phyloP scores from a whole-genome alignment of 164 flowering plant species.

The Tetrastigma voinierianum region DNA sequence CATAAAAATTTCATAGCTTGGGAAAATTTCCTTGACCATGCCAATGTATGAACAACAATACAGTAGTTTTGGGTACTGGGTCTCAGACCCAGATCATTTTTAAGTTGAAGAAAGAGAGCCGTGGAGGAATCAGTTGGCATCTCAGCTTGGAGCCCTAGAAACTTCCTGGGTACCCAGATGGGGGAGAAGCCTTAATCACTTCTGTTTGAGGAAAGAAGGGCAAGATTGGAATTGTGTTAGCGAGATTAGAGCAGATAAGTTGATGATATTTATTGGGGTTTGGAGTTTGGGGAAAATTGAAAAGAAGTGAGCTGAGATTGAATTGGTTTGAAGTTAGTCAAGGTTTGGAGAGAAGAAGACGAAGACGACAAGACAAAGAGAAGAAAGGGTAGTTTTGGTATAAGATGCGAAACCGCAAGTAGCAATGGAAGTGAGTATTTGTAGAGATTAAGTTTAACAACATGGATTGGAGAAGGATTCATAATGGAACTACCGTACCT shows the following conservation, averaged over 20 bases:
- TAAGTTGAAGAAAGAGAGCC: slow-evolving; percentile 82
- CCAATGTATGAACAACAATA: slow-evolving; percentile 63
- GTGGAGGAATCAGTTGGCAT: slow-evolving; percentile 61
- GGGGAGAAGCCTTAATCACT: slow-evolving; percentile 42
- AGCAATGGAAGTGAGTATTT: not conserved
- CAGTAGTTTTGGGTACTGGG: slow-evolving; percentile 57
- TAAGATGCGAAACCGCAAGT: not conserved
- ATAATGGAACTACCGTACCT: too few relatives aligned
- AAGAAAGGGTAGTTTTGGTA: slow-evolving; percentile 10
- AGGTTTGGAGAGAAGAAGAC: slow-evolving; percentile 28
- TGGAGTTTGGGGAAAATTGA: slow-evolving; percentile 53
- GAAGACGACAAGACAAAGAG: slow-evolving; percentile 19
- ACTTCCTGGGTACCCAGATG: slow-evolving; percentile 55
- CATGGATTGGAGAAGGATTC: too few relatives aligned
- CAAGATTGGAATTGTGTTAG: slow-evolving; percentile 19
- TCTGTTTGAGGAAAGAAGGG: slow-evolving; percentile 28
- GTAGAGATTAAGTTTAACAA: too few relatives aligned
- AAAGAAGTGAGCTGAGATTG: slow-evolving; percentile 44
- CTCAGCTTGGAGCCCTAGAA: slow-evolving; percentile 68
- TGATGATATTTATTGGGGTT: slow-evolving; percentile 64
- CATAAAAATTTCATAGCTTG: slow-evolving; percentile 49
- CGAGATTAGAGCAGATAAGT: slow-evolving; percentile 54
- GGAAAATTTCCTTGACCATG: slow-evolving; percentile 55
- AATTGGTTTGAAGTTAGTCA: slow-evolving; percentile 15
- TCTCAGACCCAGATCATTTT: slow-evolving; percentile 37